Percentiles rank a stretch among this genome's conserved stretches.
These are phyloP conservation scores for Allium sativum DNA, from an alignment of 106 monocot species.

Conservation along the genomic window DNA sequence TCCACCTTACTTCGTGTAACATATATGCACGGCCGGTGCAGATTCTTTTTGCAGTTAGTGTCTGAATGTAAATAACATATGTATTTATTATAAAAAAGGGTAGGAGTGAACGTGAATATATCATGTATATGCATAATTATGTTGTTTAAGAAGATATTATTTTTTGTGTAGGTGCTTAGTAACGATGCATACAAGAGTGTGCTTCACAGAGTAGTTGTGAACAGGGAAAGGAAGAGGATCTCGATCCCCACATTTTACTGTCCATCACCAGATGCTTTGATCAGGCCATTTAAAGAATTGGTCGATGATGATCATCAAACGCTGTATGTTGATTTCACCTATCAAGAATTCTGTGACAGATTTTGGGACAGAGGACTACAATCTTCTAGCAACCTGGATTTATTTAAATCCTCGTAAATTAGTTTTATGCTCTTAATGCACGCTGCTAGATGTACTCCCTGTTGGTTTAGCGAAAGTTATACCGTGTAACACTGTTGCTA, in stretches of 20 bases:
- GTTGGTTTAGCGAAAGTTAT: no score
- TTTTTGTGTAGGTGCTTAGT: constrained; percentile 21
- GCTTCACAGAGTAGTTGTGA: constrained; percentile 32
- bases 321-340: constrained; percentile 23
- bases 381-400: constrained; percentile 21
- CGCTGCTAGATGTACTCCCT: no score
- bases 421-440: no score
- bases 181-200: constrained; percentile 36
- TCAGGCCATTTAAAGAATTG: constrained; percentile 21
- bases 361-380: constrained; percentile 31
- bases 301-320: constrained; percentile 14
- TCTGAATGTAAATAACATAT: background rate
- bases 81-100: background rate
- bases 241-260: constrained; percentile 39
- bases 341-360: constrained; percentile 22
- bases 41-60: no score
- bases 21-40: no score
- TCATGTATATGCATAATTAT: background rate
- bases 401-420: constrained; percentile 13
- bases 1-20: no score
- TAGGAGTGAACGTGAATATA: background rate
- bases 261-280: constrained; percentile 26
- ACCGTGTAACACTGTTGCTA: no score
- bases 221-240: constrained; percentile 23
- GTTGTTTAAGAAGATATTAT: background rate